Evolutionary conservation across 768 basidiomycete genomes (phyloP), one percentile per base, ranked within the genome.

Genomic region (Tephrocybe sp.): DNA sequence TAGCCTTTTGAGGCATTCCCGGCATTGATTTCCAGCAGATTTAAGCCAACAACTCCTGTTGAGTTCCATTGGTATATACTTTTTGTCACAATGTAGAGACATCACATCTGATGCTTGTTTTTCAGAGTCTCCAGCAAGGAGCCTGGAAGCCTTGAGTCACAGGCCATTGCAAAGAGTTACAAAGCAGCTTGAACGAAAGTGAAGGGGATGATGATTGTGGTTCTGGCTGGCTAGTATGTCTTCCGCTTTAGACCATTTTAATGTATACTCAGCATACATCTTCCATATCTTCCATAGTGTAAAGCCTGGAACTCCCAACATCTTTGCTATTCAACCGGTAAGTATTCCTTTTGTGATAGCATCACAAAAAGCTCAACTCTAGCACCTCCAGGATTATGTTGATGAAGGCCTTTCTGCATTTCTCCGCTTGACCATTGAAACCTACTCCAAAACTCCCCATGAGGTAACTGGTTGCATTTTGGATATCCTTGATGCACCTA

Each of bases 121-220:
- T 9, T 26, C 17, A 56, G 55, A 48, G 56, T 51, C 52, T 70
- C 74, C 18, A 74, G 68, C 30, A 74, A 77, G 23, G 80, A 81
- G 58, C 74, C 71, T 34, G 82, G 82, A 9, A 69, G 81, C 11
- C 57, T 70, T 41, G 79, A 78, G 36, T 72, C 70, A 32, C 73
- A 75, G 57, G 76, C 73, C 21, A 66, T 79, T 46, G 75, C 76
- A n/a, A 73, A 69, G 50, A 62, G 60, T 33, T 81, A 81, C 65
- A 75, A 75, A 65, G 62, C 62, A 33, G 61, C 62, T 9, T 69
- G 67, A 10, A 63, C 64, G 37, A 61, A 72, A 39, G 73, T 81
- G 12, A 72, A 70, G 38, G 79, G 68, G 1, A 64, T 68, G 61
- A 46, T 68, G 66, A 62, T 83, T 74, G 73, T 81, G 49, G 73